phyloP scores from a whole-genome alignment of 2,329 filamentous ascomycete species.

The Corniculantispora saksenae region DNA sequence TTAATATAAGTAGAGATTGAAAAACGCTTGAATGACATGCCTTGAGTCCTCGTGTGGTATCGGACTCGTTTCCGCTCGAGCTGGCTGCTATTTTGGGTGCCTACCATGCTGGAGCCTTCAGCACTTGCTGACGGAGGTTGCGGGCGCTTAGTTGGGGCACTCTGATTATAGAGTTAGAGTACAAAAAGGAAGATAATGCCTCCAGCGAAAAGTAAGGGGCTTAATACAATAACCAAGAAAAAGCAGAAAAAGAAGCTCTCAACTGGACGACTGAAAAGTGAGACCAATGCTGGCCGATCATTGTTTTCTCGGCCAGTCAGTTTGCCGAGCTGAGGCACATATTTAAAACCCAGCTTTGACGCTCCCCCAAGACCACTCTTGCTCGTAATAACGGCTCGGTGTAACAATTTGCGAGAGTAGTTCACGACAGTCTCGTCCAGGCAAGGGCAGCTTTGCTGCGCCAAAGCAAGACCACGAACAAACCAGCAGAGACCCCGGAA shows the following conservation, averaged over 20 bases:
- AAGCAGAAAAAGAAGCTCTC: not conserved
- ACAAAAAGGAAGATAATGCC: not conserved
- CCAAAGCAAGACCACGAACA: not conserved
- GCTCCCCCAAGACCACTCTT: not conserved
- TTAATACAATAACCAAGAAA: not conserved
- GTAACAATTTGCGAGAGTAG: not conserved
- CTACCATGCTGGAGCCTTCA: too few relatives aligned
- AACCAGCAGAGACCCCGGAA: not conserved
- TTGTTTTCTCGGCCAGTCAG: not conserved
- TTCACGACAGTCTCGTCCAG: not conserved
- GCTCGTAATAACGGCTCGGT: not conserved
- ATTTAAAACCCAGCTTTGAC: not conserved
- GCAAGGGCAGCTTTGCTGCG: not conserved
- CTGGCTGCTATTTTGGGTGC: too few relatives aligned
- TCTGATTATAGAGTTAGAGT: not conserved
- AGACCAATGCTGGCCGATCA: not conserved
- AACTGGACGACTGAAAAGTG: not conserved
- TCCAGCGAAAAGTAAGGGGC: not conserved
- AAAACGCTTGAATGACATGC: too few relatives aligned
- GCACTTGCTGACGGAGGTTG: too few relatives aligned
- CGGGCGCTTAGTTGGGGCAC: too few relatives aligned
- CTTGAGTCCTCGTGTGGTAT: too few relatives aligned
- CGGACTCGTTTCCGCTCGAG: too few relatives aligned
- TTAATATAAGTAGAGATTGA: too few relatives aligned
- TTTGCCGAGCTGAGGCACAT: conserved; percentile 1